Conservation (phyloP, 169 alveolate genomes). For the Plasmodium sp. region DNA sequence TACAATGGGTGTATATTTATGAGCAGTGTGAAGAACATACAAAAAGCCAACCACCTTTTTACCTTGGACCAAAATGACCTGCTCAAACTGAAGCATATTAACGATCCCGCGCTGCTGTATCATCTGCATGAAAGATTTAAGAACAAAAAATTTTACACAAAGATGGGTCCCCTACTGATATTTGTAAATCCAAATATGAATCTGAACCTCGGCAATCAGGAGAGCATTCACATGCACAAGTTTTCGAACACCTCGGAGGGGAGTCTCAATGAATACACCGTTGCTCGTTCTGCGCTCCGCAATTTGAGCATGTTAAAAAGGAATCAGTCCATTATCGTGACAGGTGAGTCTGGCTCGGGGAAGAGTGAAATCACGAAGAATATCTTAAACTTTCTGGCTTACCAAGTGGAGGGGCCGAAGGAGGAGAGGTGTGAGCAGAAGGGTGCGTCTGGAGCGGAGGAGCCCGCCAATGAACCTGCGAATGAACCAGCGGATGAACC, state of each 20-base stretch:
- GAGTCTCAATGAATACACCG: constrained; percentile 12
- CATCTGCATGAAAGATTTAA: constrained; percentile 37
- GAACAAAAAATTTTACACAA: constrained; percentile 40
- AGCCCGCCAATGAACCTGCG: not conserved
- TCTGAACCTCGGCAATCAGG: not conserved
- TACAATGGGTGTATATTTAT: constrained; percentile 9
- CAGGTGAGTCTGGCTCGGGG: constrained; percentile 97
- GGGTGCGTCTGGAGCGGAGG: not conserved
- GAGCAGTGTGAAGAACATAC: not conserved
- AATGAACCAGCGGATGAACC: too few relatives aligned
- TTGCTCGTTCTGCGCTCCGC: constrained; percentile 15
- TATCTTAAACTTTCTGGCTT: constrained; percentile 89
- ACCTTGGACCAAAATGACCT: constrained; percentile 53
- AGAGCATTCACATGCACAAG: constrained; percentile 22
- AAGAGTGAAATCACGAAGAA: constrained; percentile 94
- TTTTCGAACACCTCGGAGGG: not conserved
- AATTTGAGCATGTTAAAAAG: constrained; percentile 26
- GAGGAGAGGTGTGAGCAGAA: not conserved
- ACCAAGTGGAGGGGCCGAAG: not conserved
- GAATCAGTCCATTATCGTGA: constrained; percentile 91
- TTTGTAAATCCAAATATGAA: constrained; percentile 25
- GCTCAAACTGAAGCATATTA: constrained; percentile 33
- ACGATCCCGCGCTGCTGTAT: constrained; percentile 28
- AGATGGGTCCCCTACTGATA: constrained; percentile 65
- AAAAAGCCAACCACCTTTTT: constrained; percentile 32